Evolutionary conservation across 2,329 filamentous ascomycete genomes (phyloP), one percentile per base, ranked within the genome.

Genomic region (Cladosporium velox): DNA sequence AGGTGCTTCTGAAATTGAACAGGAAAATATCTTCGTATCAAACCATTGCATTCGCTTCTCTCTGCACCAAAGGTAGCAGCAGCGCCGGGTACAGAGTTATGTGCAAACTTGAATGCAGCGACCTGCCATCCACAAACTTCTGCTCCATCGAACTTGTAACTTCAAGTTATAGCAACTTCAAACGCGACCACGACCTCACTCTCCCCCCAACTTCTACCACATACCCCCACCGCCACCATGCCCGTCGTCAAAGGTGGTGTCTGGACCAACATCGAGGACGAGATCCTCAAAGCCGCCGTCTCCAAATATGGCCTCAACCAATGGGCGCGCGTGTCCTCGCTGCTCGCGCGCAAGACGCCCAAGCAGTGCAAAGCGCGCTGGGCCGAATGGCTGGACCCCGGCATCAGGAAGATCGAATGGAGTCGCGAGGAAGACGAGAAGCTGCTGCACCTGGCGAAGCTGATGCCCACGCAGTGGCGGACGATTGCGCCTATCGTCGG

Each of bases 281-380:
- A 99, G 81, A 96, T 98, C 75, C 90, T 99, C 81, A 97, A 98
- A 81, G 93, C 93, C 65, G 91, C 91, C 67, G 92, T 96, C 70
- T 95, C 91, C 72, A 97, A 97, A 79, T 97, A 97, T 84, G 93
- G 93, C 59, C 86, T 97, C 30, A 95, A 97, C 77, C 95, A 99
- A 81, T 99, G 95, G 95, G 94, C 95, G 77, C 94, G 95, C 79
- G 95, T 98, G 70, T 97, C 95, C 65, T 98, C 95, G 66, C 87
- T 99, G 70, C 89, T 99, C 71, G 94, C 94, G 77, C 92, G 96
- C 76, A 99, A 99, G 81, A 98, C 95, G 35, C 90, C 95, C 61
- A 99, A 99, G 83, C 95, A 99, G 83, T 99, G 95, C 88, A 99
- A 99, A 83, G 94, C 95, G 68, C 87, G 95, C 82, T 99, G 95